Percentiles rank a stretch among this genome's conserved stretches.
phyloP scores from a whole-genome alignment of 148 eudicot genomes.

The Cornus florida region DNA sequence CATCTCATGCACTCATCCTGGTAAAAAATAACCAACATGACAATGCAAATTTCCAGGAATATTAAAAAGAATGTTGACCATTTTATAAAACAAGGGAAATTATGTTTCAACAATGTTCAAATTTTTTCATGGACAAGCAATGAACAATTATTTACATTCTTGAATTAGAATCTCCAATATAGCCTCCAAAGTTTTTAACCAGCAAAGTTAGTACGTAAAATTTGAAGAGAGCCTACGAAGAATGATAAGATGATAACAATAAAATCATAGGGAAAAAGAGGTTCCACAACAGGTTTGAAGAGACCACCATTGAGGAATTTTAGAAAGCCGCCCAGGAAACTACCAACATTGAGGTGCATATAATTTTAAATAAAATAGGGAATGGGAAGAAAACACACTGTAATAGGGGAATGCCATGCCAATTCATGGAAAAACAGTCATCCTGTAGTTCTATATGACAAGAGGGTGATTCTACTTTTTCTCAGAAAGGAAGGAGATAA shows the following conservation, averaged over 20 bases:
- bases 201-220: neutral
- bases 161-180: neutral
- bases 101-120: neutral
- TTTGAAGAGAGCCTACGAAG: neutral
- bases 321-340: neutral
- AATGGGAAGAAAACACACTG: neutral
- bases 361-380: neutral
- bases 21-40: neutral
- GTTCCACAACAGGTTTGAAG: neutral
- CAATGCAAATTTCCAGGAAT: neutral
- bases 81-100: neutral
- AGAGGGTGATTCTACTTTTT: too few relatives aligned
- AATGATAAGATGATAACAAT: neutral
- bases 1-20: conserved; percentile 23
- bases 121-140: neutral
- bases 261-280: neutral
- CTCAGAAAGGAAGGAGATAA: too few relatives aligned
- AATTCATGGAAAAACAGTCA: too few relatives aligned
- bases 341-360: neutral
- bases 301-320: neutral
- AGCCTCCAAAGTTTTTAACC: neutral
- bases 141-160: neutral
- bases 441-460: too few relatives aligned
- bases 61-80: neutral
- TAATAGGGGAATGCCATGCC: too few relatives aligned